Evolutionary conservation across 352 stramenopile species (phyloP).

Genomic region (Lagenidium giganteum): DNA sequence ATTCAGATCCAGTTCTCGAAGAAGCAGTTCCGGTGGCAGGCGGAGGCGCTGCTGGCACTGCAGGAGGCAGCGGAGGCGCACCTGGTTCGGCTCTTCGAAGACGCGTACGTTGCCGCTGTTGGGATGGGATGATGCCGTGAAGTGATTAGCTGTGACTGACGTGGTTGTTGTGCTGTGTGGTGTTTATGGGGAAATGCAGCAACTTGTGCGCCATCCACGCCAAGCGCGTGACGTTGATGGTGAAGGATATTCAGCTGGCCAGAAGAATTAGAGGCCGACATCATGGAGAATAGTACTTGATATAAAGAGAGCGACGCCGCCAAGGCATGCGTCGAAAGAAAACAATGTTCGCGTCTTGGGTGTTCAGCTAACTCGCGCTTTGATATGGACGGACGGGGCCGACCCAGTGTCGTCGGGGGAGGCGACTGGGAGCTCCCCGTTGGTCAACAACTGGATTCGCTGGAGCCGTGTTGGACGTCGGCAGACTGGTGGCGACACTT

Average conservation of each 20-base stretch:
- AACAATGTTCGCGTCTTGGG: no score
- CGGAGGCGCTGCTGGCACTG: constrained; percentile 82
- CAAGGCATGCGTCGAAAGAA: no score
- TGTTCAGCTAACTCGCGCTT: no score
- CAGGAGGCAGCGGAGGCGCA: constrained; percentile 92
- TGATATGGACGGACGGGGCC: no score
- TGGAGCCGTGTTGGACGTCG: no score
- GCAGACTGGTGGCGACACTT: no score
- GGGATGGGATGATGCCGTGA: neutral
- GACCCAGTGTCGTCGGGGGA: no score
- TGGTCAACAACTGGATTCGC: no score
- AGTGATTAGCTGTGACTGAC: no score
- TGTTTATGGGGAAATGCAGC: constrained; percentile 46
- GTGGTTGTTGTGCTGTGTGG: neutral
- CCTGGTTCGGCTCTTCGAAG: constrained; percentile 92
- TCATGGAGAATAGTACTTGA: constrained; percentile 28
- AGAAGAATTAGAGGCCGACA: constrained; percentile 84
- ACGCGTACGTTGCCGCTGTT: constrained; percentile 49
- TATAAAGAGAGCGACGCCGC: no score
- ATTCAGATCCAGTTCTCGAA: constrained; percentile 80
- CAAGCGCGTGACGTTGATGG: constrained; percentile 95
- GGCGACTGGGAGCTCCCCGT: no score
- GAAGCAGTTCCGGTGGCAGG: constrained; percentile 82
- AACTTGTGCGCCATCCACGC: constrained; percentile 95
- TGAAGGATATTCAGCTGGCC: constrained; percentile 91